Percentiles rank a stretch among this genome's conserved stretches.
phyloP scores from a whole-genome alignment of 2,329 filamentous ascomycete species.

The Emergomyces orientalis region DNA sequence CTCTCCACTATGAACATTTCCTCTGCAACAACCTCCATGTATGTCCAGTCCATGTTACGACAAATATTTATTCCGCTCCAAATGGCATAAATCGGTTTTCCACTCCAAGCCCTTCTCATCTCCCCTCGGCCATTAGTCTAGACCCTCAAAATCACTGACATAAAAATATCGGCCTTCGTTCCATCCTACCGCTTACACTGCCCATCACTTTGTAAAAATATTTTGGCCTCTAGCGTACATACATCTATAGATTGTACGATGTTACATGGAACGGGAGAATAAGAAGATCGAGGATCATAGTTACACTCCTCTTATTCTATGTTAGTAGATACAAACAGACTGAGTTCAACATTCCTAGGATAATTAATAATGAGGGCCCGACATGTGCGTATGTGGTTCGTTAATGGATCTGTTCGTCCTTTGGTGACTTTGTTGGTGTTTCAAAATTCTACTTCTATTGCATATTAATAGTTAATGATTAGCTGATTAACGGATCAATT shows the following conservation, averaged over 20 bases:
- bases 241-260: neutral
- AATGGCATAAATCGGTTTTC: neutral
- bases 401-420: too few species aligned
- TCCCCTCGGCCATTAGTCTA: neutral
- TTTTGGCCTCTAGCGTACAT: neutral
- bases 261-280: too few species aligned
- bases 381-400: too few species aligned
- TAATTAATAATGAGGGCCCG: too few species aligned
- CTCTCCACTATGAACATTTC: neutral
- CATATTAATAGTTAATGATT: too few species aligned
- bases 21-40: too few species aligned
- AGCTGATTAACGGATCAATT: too few species aligned
- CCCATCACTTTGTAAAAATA: neutral
- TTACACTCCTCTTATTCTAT: neutral
- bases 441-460: too few species aligned
- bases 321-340: too few species aligned
- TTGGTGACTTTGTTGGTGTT: neutral
- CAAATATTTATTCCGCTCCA: neutral
- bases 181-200: neutral
- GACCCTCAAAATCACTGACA: too few species aligned
- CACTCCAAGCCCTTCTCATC: neutral
- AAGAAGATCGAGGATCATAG: neutral
- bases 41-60: too few species aligned
- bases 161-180: neutral
- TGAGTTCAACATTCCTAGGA: too few species aligned